Percentiles rank a stretch among this genome's conserved stretches.
phyloP scores from a whole-genome alignment of 768 basidiomycete genomes.

The Xerocomellus chrysenteron region DNA sequence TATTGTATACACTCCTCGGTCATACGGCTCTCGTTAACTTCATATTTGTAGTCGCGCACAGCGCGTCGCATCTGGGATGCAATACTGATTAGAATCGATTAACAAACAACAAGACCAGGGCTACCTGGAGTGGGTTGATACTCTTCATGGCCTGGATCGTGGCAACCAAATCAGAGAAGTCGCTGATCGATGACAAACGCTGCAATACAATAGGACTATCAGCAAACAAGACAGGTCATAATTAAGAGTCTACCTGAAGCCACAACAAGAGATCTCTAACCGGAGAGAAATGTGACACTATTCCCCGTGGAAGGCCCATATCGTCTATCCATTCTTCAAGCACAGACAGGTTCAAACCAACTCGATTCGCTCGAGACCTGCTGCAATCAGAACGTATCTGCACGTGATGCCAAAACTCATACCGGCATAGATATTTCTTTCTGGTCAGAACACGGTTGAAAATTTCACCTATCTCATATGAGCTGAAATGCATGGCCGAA shows the following conservation, averaged over 20 bases:
- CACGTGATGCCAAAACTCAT: constrained; percentile 16
- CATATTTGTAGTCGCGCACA: constrained; percentile 89
- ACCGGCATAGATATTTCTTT: constrained; percentile 94
- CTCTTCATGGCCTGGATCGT: constrained; percentile 85
- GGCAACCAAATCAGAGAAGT: constrained; percentile 85
- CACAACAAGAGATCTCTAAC: constrained; percentile 82
- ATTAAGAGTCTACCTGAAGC: constrained; percentile 62
- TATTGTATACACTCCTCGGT: constrained; percentile 95
- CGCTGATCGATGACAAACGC: constrained; percentile 82
- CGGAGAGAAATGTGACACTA: constrained; percentile 79
- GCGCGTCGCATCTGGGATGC: constrained; percentile 80
- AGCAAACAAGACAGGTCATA: constrained; percentile 1
- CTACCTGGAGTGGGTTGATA: constrained; percentile 90
- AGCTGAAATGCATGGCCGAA: constrained; percentile 1
- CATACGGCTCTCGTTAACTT: constrained; percentile 91
- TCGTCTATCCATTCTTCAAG: constrained; percentile 91
- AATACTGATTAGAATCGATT: not conserved
- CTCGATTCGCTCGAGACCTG: constrained; percentile 82
- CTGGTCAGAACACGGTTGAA: constrained; percentile 86
- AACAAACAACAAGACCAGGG: not conserved
- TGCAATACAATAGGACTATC: constrained; percentile 30
- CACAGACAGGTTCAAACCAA: constrained; percentile 79
- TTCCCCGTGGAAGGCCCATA: constrained; percentile 75
- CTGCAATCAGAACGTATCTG: constrained; percentile 9
- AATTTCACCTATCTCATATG: constrained; percentile 58